These are phyloP conservation scores for Arthroderma uncinatum DNA, from an alignment of 2,329 filamentous ascomycete species.

Conservation along the genomic window DNA sequence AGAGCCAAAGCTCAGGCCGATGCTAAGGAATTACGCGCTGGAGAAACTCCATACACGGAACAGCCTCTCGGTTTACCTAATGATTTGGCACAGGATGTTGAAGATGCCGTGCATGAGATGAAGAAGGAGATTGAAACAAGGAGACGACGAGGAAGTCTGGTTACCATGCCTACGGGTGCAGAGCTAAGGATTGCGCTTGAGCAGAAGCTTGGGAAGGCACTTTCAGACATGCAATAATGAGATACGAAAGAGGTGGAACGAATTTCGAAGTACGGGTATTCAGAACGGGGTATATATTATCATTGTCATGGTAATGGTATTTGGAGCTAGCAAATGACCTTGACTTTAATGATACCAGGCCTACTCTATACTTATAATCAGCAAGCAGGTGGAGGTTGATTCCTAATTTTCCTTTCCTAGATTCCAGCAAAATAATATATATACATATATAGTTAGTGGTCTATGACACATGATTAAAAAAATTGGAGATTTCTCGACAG, in stretches of 20 bases:
- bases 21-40: slow-evolving; percentile 8
- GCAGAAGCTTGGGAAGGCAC: slow-evolving; percentile 40
- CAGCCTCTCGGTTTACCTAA: slow-evolving; percentile 61
- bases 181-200: slow-evolving; percentile 45
- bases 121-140: slow-evolving; percentile 58
- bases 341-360: no score
- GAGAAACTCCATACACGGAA: slow-evolving; percentile 21
- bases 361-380: background rate
- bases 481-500: background rate
- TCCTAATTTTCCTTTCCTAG: background rate
- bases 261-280: background rate
- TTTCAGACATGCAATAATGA: background rate
- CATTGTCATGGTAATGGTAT: background rate
- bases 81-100: slow-evolving; percentile 63
- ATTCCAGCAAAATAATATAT: background rate
- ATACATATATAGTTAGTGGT: background rate
- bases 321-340: background rate
- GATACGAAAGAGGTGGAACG: background rate
- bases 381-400: background rate
- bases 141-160: slow-evolving; percentile 36
- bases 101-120: slow-evolving; percentile 67
- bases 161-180: slow-evolving; percentile 36
- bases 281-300: background rate
- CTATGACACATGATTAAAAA: background rate
- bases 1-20: slow-evolving; percentile 2